Base-by-base conservation (phyloP, 768 basidiomycete genomes). In the Termitomyces sp. region DNA sequence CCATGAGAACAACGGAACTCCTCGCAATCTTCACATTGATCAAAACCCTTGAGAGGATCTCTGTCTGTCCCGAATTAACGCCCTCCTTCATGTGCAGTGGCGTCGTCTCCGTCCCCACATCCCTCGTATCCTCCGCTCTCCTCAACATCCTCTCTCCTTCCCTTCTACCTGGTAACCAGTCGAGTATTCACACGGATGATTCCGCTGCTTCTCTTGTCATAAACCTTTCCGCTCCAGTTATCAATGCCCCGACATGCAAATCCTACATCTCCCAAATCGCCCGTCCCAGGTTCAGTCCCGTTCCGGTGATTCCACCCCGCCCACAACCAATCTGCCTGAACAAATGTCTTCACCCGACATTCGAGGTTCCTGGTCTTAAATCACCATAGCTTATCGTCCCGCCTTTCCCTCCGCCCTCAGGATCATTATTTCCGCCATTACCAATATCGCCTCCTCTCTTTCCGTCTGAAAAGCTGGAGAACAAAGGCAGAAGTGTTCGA, bases 351-450 rank as follows among this genome's bases (percentile, higher is more conserved):
- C 7, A 46, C 7, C 58, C 58, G 1, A 47, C 17, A 0, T 59
- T 59, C 28, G 58, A 59, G 54, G 50, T n/a, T 4, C 54, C 58
- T 11, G 58, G 39, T 16, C 58, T 45, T 16, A 52, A 39, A 32
- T 56, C 54, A 1, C 48, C 30, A 5, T 19, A 34, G 23, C 23
- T 55, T 7, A 17, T 44, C 25, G 16, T n/a, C 3, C 19, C 50
- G 14, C 53, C 54, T 19, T 59, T 56, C 25, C 39, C 45, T 3
- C 54, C 21, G 9, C 27, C 43, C 17, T 23, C 47, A 12, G 19
- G 21, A 21, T 11, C 34, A 35, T 35, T 12, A 14, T 35, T 2
- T 4, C 34, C 37, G 11, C 12, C 12, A 9, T 41, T 28, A 34
- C 25, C 39, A 12, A 11, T 14, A 5, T 7, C 32, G 21, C 55